Percentiles rank a stretch among this genome's conserved stretches.
These are phyloP conservation scores for Ogataea pignaliae DNA, from an alignment of 805 yeast species.

Conservation along the genomic window DNA sequence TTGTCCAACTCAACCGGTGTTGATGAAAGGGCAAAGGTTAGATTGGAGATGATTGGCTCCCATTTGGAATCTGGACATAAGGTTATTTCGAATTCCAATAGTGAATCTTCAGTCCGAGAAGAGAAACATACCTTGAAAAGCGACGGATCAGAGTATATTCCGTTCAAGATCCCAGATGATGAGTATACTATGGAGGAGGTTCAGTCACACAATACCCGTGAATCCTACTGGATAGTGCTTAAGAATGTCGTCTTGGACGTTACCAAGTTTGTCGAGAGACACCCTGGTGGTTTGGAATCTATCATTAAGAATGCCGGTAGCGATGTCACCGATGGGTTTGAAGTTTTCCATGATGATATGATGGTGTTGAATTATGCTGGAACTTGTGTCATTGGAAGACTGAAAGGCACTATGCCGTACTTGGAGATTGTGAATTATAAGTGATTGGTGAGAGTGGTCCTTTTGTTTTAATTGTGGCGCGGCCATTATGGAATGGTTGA, in stretches of 20 bases:
- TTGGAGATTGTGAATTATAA: constrained; percentile 24
- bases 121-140: no score
- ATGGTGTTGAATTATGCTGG: constrained; percentile 47
- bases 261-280: constrained; percentile 41
- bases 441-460: not conserved
- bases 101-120: no score
- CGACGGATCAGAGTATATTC: constrained; percentile 6
- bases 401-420: constrained; percentile 44
- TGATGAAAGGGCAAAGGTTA: not conserved
- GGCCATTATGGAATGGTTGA: no score
- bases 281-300: constrained; percentile 77
- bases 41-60: constrained; percentile 6
- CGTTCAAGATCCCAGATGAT: constrained; percentile 39
- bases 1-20: not conserved
- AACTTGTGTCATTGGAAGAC: constrained; percentile 43
- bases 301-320: constrained; percentile 65
- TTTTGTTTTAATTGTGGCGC: not conserved
- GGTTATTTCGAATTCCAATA: no score
- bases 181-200: constrained; percentile 46
- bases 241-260: constrained; percentile 49
- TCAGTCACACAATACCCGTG: constrained; percentile 39
- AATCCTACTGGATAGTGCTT: constrained; percentile 52
- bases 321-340: constrained; percentile 61
- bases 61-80: constrained; percentile 5
- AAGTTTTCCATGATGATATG: constrained; percentile 54